Percentiles rank a stretch among this genome's conserved stretches.
These are phyloP conservation scores for Lithohypha guttulata DNA, from an alignment of 2,329 filamentous ascomycete species.

Conservation along the genomic window DNA sequence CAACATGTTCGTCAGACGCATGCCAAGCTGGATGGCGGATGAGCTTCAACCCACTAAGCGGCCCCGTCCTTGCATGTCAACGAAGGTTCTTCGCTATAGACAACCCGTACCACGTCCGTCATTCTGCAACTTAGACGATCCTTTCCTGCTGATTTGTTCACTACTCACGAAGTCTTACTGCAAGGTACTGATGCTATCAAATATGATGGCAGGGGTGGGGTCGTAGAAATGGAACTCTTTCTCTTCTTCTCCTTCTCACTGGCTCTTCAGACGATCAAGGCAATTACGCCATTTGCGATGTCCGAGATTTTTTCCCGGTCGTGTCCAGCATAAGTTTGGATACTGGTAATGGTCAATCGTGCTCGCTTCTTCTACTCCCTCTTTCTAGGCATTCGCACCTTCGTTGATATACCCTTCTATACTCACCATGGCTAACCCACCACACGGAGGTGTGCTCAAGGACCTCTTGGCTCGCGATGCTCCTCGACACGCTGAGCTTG, in stretches of 20 bases:
- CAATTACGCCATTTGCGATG: slow-evolving; percentile 4
- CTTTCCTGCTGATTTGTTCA: too few species aligned
- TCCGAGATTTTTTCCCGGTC: slow-evolving; percentile 7
- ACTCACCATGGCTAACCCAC: slow-evolving; percentile 41
- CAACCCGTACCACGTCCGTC: too few species aligned
- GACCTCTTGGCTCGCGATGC: slow-evolving; percentile 91
- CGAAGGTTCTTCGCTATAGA: too few species aligned
- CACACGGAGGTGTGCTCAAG: slow-evolving; percentile 91
- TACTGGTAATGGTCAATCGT: neutral
- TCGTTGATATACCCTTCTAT: neutral
- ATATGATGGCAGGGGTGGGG: too few species aligned
- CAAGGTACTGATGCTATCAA: slow-evolving; percentile 7
- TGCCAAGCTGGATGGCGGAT: too few species aligned
- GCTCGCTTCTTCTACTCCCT: neutral
- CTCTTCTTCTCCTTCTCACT: slow-evolving; percentile 4
- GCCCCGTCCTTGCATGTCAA: too few species aligned
- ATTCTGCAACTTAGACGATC: too few species aligned
- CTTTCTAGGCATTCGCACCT: neutral
- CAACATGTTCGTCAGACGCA: too few species aligned
- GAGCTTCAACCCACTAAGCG: too few species aligned
- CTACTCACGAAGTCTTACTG: too few species aligned
- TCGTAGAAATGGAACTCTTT: too few species aligned
- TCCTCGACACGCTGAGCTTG: slow-evolving; percentile 67
- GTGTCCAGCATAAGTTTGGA: neutral
- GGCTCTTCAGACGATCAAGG: neutral